Evolutionary conservation across 345 rosid genomes (phyloP).

Genomic region (Cardamine chenopodiifolia): DNA sequence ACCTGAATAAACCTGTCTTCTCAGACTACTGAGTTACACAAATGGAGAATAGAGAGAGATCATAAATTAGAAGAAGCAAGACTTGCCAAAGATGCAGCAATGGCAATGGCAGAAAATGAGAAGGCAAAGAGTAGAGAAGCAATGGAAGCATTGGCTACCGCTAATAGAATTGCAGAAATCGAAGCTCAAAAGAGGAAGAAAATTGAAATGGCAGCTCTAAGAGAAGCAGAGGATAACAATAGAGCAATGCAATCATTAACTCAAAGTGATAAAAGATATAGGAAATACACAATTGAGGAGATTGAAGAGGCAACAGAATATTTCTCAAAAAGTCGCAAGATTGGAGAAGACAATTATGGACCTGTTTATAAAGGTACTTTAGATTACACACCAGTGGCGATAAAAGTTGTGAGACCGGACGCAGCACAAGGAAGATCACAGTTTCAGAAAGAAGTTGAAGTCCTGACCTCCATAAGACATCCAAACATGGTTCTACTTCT

Average conservation of each 20-base stretch:
- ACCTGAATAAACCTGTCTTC: not conserved
- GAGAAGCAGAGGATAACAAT: not conserved
- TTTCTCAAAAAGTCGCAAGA: conserved; percentile 28
- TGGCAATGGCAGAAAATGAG: conserved; percentile 41
- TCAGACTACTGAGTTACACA: conserved; percentile 42
- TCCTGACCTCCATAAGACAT: conserved; percentile 52
- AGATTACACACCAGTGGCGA: conserved; percentile 51
- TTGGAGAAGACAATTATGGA: conserved; percentile 47
- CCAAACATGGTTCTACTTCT: conserved; percentile 58
- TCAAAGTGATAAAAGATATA: conserved; percentile 33
- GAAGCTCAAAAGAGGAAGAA: conserved; percentile 42
- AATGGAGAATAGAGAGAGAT: conserved; percentile 30
- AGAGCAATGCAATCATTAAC: no score
- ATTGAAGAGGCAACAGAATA: conserved; percentile 47
- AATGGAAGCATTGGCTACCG: conserved; percentile 36
- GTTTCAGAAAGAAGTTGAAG: conserved; percentile 55
- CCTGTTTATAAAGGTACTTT: conserved; percentile 47
- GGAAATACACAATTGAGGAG: conserved; percentile 53
- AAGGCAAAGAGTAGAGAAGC: conserved; percentile 43
- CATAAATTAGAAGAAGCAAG: conserved; percentile 38
- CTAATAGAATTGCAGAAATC: conserved; percentile 28
- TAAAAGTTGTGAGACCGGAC: conserved; percentile 52
- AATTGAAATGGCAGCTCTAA: conserved; percentile 14
- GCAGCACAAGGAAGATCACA: conserved; percentile 54
- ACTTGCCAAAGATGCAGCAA: conserved; percentile 42